phyloP scores from a whole-genome alignment of 2,329 filamentous ascomycete species.

The Aspergillus thermomutatus region DNA sequence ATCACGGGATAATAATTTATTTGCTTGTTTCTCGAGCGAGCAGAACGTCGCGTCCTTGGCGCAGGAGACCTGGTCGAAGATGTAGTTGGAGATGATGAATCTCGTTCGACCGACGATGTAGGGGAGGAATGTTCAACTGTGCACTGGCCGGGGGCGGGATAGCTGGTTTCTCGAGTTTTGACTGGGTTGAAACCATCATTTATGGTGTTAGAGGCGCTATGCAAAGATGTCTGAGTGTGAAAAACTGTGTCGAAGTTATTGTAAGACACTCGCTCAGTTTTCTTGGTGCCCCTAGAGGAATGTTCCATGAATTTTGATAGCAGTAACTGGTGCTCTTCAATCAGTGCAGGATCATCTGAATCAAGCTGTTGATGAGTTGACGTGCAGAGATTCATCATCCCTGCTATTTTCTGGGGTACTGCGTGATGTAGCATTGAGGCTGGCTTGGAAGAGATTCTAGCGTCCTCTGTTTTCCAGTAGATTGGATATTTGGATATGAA shows the following conservation, averaged over 20 bases:
- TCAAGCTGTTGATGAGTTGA: not conserved
- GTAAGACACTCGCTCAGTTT: not conserved
- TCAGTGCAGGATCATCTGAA: slow-evolving; percentile 18
- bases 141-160: no score
- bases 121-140: no score
- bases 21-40: slow-evolving; percentile 24
- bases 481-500: not conserved
- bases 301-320: slow-evolving; percentile 25
- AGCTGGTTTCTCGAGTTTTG: no score
- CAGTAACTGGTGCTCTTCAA: slow-evolving; percentile 20
- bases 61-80: not conserved
- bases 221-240: not conserved
- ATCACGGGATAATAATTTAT: slow-evolving; percentile 30
- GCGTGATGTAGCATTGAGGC: not conserved
- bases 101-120: not conserved
- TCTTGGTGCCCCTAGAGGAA: slow-evolving; percentile 2
- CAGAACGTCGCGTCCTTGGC: slow-evolving; percentile 22
- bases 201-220: not conserved
- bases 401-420: not conserved
- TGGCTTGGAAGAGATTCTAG: not conserved
- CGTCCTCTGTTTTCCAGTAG: not conserved
- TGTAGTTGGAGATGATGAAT: not conserved
- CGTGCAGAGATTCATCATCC: not conserved
- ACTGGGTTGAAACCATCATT: not conserved
- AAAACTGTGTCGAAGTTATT: not conserved